phyloP scores from a whole-genome alignment of 2,329 filamentous ascomycete genomes.

The Cyanodermella asteris region DNA sequence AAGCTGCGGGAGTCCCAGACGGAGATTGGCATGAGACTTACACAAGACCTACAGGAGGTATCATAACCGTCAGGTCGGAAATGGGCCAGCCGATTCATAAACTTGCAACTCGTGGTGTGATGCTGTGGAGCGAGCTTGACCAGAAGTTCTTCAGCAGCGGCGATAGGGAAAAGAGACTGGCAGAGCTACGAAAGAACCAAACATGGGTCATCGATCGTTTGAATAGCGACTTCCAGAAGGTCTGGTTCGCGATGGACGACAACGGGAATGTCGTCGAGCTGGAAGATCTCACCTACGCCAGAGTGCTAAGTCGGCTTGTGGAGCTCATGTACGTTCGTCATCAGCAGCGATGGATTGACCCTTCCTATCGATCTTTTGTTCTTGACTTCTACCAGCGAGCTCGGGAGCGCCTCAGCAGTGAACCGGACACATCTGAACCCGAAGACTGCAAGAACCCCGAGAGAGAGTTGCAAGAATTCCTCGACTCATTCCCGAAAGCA shows the following conservation, averaged over 20 bases:
- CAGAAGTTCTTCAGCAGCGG: constrained; percentile 11
- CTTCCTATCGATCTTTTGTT: constrained; percentile 8
- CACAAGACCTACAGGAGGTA: constrained; percentile 13
- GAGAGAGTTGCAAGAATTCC: background rate
- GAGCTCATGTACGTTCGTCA: constrained; percentile 25
- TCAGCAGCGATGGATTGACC: constrained; percentile 23
- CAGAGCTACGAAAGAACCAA: constrained; percentile 21
- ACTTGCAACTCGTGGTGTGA: constrained; percentile 17
- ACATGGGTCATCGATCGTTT: constrained; percentile 24
- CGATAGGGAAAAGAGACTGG: constrained; percentile 16
- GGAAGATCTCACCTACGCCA: constrained; percentile 26
- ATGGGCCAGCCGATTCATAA: constrained; percentile 21
- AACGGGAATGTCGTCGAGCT: constrained; percentile 22
- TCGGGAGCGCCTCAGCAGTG: constrained; percentile 3
- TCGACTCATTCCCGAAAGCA: background rate
- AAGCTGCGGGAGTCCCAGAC: constrained; percentile 21
- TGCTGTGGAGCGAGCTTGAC: constrained; percentile 18
- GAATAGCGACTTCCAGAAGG: constrained; percentile 27
- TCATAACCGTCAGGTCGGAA: constrained; percentile 14
- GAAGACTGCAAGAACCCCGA: background rate
- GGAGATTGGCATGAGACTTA: constrained; percentile 25
- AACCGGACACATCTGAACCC: no score
- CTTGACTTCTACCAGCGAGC: constrained; percentile 10
- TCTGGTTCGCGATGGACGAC: constrained; percentile 25
- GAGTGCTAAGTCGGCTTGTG: constrained; percentile 23